Evolutionary conservation across 208 protist species (phyloP), one percentile per base, ranked within the genome.

Genomic region (Leishmania aethiopica): DNA sequence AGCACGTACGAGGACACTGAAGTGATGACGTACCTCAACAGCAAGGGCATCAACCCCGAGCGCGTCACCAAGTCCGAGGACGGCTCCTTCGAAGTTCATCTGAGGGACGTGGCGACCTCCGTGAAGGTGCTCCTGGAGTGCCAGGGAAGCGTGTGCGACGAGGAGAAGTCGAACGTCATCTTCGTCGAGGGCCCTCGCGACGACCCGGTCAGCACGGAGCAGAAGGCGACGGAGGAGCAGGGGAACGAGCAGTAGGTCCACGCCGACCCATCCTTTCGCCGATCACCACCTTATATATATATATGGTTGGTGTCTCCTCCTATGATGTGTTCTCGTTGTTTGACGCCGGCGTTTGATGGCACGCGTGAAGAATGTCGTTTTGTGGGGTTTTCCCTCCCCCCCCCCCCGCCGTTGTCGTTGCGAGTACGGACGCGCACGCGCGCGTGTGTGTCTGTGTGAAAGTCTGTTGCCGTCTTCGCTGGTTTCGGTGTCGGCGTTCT

Each of bases 81-180:
- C 71, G 94, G 92, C 55, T 78, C 86, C 66, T 96, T 98, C 81
- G 88, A 85, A 59, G 88, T 98, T 0, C 82, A 92, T 22, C 83
- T 98, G 74, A 79, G 87, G 53, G 88, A 94, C 70, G 82, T 88
- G 71, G 92, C 89, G 32, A 95, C 89, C 17, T 91, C 93, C 19
- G 93, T 98, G 74, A 92, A 92, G 77, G 74, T 96, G 25, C 92
- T 98, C n/a, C 88, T 96, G 7, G 89, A 88, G 62, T 96, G 93
- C 84, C 93, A 96, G 75, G 94, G 91, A 73, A 89, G 91, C 79
- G 89, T 98, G 8, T 98, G 95, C 84, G 88, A 91, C 6, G 92
- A 98, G 85, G 95, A 98, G 84, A 86, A 93, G 53, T 96, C 93
- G 55, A 96, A 96, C 85, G 92, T 98, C 77, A 91, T 98, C 75